Conservation (phyloP, 306 rosid genomes). For the Dalbergia oliveri region DNA sequence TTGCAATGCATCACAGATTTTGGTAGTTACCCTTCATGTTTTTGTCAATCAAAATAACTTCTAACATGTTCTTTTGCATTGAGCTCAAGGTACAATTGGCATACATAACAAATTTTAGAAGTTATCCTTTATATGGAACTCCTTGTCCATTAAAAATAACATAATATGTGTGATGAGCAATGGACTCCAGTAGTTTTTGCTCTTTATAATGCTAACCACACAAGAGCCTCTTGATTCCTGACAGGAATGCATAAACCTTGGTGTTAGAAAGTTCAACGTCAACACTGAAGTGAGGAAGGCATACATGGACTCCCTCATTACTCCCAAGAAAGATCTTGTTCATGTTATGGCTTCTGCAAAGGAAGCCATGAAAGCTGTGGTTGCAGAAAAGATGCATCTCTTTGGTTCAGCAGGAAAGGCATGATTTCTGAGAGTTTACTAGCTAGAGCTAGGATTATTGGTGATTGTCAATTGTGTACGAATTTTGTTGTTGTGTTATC, state of each 20-base stretch:
- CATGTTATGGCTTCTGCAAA: slow-evolving; percentile 86
- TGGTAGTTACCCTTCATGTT: not conserved
- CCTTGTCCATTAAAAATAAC: slow-evolving; percentile 10
- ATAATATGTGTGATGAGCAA: not conserved
- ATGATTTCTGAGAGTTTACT: slow-evolving; percentile 45
- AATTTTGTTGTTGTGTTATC: slow-evolving; percentile 10
- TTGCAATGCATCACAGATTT: slow-evolving; percentile 1
- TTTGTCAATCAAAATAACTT: slow-evolving; percentile 1
- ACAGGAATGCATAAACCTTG: slow-evolving; percentile 79
- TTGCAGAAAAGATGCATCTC: slow-evolving; percentile 88
- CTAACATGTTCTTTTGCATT: not conserved
- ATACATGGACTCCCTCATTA: slow-evolving; percentile 82
- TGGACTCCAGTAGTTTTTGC: slow-evolving; percentile 31
- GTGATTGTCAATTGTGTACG: slow-evolving; percentile 16
- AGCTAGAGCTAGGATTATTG: slow-evolving; percentile 35
- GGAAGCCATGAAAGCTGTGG: slow-evolving; percentile 91
- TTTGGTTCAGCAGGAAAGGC: slow-evolving; percentile 97
- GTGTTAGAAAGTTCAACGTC: slow-evolving; percentile 95
- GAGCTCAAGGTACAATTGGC: slow-evolving; percentile 53
- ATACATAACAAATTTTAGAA: not conserved
- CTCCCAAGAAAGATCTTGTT: slow-evolving; percentile 80
- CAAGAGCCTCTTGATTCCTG: slow-evolving; percentile 32
- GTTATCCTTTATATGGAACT: slow-evolving; percentile 8
- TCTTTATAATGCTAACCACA: slow-evolving; percentile 34
- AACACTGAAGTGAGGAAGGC: slow-evolving; percentile 97